Conservation (phyloP, 805 yeast genomes). For the Starmerella potacharoeniae region DNA sequence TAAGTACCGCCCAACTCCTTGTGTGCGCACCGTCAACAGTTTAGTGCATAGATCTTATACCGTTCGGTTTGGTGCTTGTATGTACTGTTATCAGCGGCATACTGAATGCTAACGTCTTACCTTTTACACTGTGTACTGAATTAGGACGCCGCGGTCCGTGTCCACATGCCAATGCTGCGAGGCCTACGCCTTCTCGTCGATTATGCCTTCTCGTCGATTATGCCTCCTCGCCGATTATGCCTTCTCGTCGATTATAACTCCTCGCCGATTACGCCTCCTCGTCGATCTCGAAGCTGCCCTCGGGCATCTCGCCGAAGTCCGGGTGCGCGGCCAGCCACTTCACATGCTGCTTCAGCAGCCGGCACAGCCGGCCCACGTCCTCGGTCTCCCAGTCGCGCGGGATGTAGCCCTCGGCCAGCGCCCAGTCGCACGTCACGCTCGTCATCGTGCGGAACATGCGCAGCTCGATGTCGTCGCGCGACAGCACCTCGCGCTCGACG, state of each 20-base stretch:
- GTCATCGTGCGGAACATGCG: slow-evolving; percentile 14
- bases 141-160: not conserved
- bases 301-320: not conserved
- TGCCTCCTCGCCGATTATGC: slow-evolving; percentile 1
- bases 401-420: slow-evolving; percentile 6
- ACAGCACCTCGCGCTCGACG: slow-evolving; percentile 5
- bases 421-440: slow-evolving; percentile 21
- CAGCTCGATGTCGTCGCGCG: slow-evolving; percentile 16
- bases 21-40: too few species aligned
- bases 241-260: slow-evolving; percentile 11
- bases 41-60: too few species aligned
- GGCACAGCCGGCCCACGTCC: slow-evolving; percentile 16
- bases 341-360: slow-evolving; percentile 12
- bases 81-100: too few species aligned
- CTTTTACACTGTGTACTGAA: not conserved
- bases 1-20: too few species aligned
- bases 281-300: slow-evolving; percentile 7
- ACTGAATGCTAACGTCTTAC: not conserved
- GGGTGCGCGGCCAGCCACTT: slow-evolving; percentile 19
- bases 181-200: slow-evolving; percentile 2
- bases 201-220: slow-evolving; percentile 2
- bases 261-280: slow-evolving; percentile 2
- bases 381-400: slow-evolving; percentile 17
- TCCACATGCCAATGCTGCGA: not conserved
- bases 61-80: too few species aligned